Percentiles rank a stretch among this genome's conserved stretches.
Evolutionary conservation across 1,284 basidiomycete genomes (phyloP).

Genomic region (Moesziomyces parantarcticus): DNA sequence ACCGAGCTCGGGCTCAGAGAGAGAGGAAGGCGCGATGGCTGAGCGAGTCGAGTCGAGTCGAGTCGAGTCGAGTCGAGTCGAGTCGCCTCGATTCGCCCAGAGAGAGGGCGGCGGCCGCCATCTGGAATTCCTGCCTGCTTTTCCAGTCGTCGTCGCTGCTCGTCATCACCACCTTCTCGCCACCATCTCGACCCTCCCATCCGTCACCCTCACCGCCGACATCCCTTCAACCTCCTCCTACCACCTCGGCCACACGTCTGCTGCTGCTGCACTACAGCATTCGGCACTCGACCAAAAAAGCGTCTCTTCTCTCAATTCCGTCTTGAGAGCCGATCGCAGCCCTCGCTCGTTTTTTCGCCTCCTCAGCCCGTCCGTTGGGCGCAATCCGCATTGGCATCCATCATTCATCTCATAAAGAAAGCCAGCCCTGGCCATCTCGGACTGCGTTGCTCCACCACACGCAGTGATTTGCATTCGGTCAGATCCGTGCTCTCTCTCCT

Average conservation of each 20-base stretch:
- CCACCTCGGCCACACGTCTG: conserved; percentile 4
- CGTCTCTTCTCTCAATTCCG: not conserved
- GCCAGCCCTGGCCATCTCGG: not conserved
- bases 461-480: conserved; percentile 8
- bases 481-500: not conserved
- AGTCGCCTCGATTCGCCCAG: too few relatives aligned
- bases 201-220: not conserved
- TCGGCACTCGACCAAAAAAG: conserved; percentile 9
- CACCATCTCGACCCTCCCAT: conserved; percentile 11
- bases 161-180: conserved; percentile 25
- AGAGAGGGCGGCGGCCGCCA: too few relatives aligned
- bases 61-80: too few relatives aligned
- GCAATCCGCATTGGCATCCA: conserved; percentile 2
- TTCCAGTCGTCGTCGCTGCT: conserved; percentile 4
- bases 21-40: too few relatives aligned
- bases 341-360: conserved; percentile 21
- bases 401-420: not conserved
- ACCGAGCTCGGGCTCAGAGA: too few relatives aligned
- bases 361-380: not conserved
- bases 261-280: conserved; percentile 2
- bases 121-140: conserved; percentile 1
- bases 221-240: conserved; percentile 7
- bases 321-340: conserved; percentile 15
- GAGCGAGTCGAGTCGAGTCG: too few relatives aligned
- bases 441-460: not conserved